phyloP scores from a whole-genome alignment of 225 moss, liverwort and hornwort genomes.

The Antitrichia curtipendula region DNA sequence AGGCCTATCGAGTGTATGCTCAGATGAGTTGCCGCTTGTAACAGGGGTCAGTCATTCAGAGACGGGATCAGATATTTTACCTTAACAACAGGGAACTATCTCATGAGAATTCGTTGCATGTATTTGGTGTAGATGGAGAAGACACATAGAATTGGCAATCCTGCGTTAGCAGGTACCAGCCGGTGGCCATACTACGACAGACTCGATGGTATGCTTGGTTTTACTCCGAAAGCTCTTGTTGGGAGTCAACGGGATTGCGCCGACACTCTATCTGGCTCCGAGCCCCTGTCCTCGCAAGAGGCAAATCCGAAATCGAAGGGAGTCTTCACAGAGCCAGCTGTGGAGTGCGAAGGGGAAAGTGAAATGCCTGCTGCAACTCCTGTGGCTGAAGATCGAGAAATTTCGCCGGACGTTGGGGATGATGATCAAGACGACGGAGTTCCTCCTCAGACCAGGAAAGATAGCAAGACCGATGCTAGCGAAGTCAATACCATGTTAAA shows the following conservation, averaged over 20 bases:
- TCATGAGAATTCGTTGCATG: not conserved
- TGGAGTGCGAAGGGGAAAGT: constrained; percentile 51
- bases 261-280: constrained; percentile 34
- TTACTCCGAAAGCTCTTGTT: constrained; percentile 31
- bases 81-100: not conserved
- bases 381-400: constrained; percentile 20
- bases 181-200: constrained; percentile 47
- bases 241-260: constrained; percentile 28
- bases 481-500: constrained; percentile 57
- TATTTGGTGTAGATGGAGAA: constrained; percentile 39
- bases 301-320: constrained; percentile 22
- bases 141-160: constrained; percentile 31
- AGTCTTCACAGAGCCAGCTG: constrained; percentile 13
- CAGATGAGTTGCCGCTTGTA: not conserved
- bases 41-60: not conserved
- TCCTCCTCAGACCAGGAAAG: constrained; percentile 16
- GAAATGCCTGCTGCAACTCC: constrained; percentile 32
- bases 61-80: not conserved
- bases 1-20: not conserved
- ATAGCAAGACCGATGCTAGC: constrained; percentile 46
- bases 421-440: constrained; percentile 22
- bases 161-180: constrained; percentile 6
- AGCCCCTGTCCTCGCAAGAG: constrained; percentile 36
- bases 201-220: constrained; percentile 45
- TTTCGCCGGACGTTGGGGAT: constrained; percentile 16